These are phyloP conservation scores for Rhynchospora breviuscula DNA, from an alignment of 176 grass and related monocot genomes.

Conservation along the genomic window DNA sequence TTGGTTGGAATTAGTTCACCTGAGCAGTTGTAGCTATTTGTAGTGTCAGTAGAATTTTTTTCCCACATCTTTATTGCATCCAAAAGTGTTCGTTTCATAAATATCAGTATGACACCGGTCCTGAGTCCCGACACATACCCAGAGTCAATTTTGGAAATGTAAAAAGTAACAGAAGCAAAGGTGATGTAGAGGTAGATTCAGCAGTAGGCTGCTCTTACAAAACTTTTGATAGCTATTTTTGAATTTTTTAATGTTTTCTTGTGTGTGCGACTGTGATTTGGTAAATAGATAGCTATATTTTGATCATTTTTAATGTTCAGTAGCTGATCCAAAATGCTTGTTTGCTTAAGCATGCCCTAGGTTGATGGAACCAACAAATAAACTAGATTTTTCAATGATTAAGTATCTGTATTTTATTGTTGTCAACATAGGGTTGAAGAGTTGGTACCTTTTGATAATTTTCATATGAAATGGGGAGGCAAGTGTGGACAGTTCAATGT, in stretches of 20 bases:
- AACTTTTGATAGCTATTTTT: slow-evolving; percentile 21
- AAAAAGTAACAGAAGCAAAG: slow-evolving; percentile 14
- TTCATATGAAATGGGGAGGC: not conserved
- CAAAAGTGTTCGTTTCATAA: not conserved
- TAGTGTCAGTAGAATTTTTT: slow-evolving; percentile 6
- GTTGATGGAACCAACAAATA: slow-evolving; percentile 1
- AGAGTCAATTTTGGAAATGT: not conserved
- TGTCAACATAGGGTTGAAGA: not conserved
- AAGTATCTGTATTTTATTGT: not conserved
- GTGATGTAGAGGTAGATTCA: not conserved
- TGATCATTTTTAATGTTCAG: not conserved
- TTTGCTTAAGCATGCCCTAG: not conserved
- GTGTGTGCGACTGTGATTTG: slow-evolving; percentile 8
- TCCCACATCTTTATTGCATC: not conserved
- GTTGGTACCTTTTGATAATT: not conserved
- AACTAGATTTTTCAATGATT: not conserved
- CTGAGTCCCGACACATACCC: not conserved
- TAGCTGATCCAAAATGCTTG: not conserved
- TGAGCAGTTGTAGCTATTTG: slow-evolving; percentile 6
- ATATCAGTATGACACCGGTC: not conserved
- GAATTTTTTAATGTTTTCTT: not conserved
- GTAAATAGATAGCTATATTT: too few relatives aligned
- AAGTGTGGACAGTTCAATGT: not conserved
- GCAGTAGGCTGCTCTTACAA: not conserved
- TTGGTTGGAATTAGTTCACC: not conserved